Percentiles rank a stretch among this genome's conserved stretches.
These are phyloP conservation scores for Acaromyces ingoldii DNA, from an alignment of 1,284 basidiomycete genomes.

Conservation along the genomic window DNA sequence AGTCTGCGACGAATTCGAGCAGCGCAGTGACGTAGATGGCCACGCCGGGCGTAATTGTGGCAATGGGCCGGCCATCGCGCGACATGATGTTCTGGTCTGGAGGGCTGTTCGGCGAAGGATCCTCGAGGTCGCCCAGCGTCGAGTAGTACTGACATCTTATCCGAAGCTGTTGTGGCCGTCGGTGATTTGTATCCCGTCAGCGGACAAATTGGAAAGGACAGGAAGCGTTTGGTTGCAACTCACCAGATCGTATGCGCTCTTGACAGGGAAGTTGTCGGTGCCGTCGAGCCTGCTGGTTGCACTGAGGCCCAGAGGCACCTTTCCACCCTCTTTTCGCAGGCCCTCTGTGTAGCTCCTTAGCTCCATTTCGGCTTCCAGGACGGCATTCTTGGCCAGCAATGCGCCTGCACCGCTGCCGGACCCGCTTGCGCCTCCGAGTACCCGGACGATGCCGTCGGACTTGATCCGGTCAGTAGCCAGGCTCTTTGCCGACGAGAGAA, in stretches of 20 bases:
- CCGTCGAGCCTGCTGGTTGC: conserved; percentile 41
- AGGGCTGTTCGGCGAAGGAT: conserved; percentile 17
- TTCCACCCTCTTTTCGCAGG: conserved; percentile 39
- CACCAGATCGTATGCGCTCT: conserved; percentile 34
- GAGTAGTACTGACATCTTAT: conserved; percentile 41
- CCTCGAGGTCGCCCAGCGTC: conserved; percentile 34
- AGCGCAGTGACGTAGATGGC: conserved; percentile 45
- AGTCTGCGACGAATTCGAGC: conserved; percentile 38
- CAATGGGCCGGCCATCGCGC: conserved; percentile 39
- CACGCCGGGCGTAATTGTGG: conserved; percentile 42
- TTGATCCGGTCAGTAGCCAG: conserved; percentile 46
- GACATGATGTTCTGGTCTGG: conserved; percentile 45
- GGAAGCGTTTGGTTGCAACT: neutral
- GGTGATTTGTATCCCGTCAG: neutral
- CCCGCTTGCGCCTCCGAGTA: conserved; percentile 30
- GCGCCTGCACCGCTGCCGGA: conserved; percentile 6
- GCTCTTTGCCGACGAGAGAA: conserved; percentile 34
- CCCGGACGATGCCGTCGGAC: conserved; percentile 36
- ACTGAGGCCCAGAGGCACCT: conserved; percentile 38
- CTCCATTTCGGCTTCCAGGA: conserved; percentile 45
- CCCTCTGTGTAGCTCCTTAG: conserved; percentile 36
- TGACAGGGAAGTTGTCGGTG: conserved; percentile 35
- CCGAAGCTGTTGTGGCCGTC: conserved; percentile 14
- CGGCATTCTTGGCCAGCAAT: conserved; percentile 39
- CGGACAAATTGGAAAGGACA: neutral